phyloP scores from a whole-genome alignment of 2,329 filamentous ascomycete species.

The Emergomyces orientalis region DNA sequence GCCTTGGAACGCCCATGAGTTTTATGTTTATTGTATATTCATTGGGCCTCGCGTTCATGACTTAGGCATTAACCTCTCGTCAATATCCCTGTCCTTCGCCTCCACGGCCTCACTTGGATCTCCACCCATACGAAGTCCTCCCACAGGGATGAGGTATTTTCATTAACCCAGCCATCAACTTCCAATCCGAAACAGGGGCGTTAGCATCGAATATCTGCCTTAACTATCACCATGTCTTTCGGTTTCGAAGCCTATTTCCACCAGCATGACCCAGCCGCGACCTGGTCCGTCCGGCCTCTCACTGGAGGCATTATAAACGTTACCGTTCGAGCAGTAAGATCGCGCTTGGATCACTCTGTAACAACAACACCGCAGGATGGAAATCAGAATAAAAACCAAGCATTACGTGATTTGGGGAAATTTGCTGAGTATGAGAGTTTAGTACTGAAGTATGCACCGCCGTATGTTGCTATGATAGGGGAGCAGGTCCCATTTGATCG shows the following conservation, averaged over 20 bases:
- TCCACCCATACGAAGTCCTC: no score
- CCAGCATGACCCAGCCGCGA: slow-evolving; percentile 1
- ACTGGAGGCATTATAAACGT: slow-evolving; percentile 9
- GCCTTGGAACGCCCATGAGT: not conserved
- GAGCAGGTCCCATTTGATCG: slow-evolving; percentile 10
- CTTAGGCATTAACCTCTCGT: no score
- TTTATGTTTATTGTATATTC: not conserved
- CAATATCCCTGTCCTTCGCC: no score
- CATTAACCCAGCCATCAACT: not conserved
- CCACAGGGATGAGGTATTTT: no score
- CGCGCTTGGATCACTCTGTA: not conserved
- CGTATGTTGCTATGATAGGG: slow-evolving; percentile 4
- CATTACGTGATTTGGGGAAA: not conserved
- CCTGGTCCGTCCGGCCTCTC: slow-evolving; percentile 6
- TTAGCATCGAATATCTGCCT: not conserved
- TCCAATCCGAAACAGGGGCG: not conserved
- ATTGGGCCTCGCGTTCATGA: no score
- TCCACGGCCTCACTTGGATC: no score
- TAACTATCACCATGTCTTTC: slow-evolving; percentile 4
- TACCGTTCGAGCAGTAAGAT: slow-evolving; percentile 8
- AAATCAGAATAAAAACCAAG: not conserved
- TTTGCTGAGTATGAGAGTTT: slow-evolving; percentile 5
- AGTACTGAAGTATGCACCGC: slow-evolving; percentile 12
- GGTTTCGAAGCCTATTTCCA: slow-evolving; percentile 9
- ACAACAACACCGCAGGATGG: not conserved